Base-by-base conservation (phyloP, 2,329 filamentous ascomycete genomes). In the Magnaporthales sp. region DNA sequence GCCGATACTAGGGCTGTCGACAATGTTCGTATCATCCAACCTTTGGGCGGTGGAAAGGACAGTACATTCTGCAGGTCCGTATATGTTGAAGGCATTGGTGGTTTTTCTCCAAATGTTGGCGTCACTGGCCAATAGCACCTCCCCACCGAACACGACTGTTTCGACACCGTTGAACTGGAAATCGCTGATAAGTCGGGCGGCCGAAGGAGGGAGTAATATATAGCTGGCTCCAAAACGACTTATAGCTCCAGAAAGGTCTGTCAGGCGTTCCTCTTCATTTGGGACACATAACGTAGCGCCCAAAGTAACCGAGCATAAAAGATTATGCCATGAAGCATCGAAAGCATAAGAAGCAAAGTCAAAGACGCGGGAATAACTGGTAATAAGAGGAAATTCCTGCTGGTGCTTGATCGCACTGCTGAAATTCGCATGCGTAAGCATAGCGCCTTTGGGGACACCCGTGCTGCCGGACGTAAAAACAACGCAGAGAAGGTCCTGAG, bases 401-500 rank as follows among this genome's bases (percentile, higher is more conserved):
- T 60, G n/a, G 8, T 24, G 56, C 10, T 6, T 19, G 19, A 27
- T 4, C 4, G 60, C 27, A n/a, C 32, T 30, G 62, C 4, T 10
- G 11, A 64, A 54, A 10, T 24, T 10, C 22, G n/a, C 32, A 22
- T 64, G 63, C 24, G 27, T 46, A 24, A 22, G 30, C 22, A 64
- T 46, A 4, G 13, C 32, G 1, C 85, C 85, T 71, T 87, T 87
- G 1, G 84, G 84, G 22, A 78, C 79, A 7, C 84, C 84, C 0
- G 85, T 87, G 22, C 84, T 87, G 51, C 82, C 82, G 24, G 84
- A 86, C 64, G 84, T 86, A 71, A 85, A 86, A 66, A 85, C 83
- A 61, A 81, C 76, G 67, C 82, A 83, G 22, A 22, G 22, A 19
- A 30, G 24, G 24, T 6, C 15, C 11, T 62, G 8, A 10, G 62